phyloP scores from a whole-genome alignment of 495 filamentous ascomycete genomes.

The Neurospora sp. region DNA sequence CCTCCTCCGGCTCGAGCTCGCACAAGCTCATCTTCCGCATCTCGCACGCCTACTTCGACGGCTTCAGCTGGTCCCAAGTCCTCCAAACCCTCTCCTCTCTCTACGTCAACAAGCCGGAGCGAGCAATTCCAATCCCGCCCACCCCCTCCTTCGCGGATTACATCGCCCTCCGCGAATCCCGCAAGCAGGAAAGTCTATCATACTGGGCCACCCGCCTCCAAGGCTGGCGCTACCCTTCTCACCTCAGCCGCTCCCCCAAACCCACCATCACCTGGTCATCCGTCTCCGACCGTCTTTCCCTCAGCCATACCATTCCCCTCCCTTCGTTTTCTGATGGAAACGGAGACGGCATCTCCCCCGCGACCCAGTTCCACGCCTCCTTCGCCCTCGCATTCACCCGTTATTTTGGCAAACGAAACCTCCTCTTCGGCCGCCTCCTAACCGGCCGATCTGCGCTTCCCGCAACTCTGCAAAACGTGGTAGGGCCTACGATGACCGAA shows the following conservation, averaged over 20 bases:
- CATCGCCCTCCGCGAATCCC: background rate
- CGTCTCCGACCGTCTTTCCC: background rate
- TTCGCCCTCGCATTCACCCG: background rate
- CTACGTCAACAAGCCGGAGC: conserved; percentile 34
- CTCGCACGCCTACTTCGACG: conserved; percentile 62
- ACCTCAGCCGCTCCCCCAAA: background rate
- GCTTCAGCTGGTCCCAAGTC: conserved; percentile 49
- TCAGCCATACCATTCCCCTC: background rate
- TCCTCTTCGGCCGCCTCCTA: background rate
- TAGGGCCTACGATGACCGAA: background rate
- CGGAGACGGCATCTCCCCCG: background rate
- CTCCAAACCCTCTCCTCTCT: conserved; percentile 41
- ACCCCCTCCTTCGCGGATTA: background rate
- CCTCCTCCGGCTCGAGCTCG: conserved; percentile 11
- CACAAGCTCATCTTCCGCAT: conserved; percentile 50
- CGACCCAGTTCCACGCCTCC: background rate
- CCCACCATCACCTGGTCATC: background rate
- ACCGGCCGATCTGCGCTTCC: background rate
- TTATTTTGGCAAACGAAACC: background rate
- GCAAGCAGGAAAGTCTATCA: background rate
- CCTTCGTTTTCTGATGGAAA: background rate
- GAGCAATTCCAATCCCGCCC: background rate
- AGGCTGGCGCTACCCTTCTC: background rate
- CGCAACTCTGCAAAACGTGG: background rate
- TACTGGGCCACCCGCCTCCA: background rate